Evolutionary conservation across 1,284 basidiomycete genomes (phyloP).

Genomic region (Xanthoconium separans): DNA sequence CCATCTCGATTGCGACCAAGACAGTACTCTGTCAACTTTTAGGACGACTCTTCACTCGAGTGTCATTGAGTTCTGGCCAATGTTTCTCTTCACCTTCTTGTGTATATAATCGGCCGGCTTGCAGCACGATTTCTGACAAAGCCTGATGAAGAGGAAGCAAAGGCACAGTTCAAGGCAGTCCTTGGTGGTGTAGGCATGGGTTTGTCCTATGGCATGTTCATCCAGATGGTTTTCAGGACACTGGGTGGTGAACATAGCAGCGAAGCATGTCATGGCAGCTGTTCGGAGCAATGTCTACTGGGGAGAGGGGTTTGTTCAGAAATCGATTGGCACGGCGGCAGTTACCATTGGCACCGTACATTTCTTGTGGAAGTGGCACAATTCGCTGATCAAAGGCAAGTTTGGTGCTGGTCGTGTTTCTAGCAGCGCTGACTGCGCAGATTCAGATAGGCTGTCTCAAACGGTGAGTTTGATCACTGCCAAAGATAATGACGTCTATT

Average conservation of each 20-base stretch:
- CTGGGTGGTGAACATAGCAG: neutral
- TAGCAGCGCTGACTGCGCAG: neutral
- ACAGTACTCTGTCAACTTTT: conserved; percentile 8
- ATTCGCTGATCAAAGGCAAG: conserved; percentile 40
- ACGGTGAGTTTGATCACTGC: neutral
- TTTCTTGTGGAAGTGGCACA: conserved; percentile 46
- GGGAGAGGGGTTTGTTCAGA: neutral
- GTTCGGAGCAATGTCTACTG: too few relatives aligned
- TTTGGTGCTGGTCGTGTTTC: neutral
- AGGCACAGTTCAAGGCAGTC: conserved; percentile 43
- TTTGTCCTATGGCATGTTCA: conserved; percentile 24
- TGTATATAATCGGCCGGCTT: conserved; percentile 36
- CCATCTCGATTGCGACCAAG: neutral
- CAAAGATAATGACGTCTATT: conserved; percentile 36
- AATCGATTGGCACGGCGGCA: neutral
- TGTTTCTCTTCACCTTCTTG: conserved; percentile 32
- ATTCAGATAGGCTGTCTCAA: conserved; percentile 3
- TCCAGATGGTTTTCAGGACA: neutral
- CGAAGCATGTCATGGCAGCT: neutral
- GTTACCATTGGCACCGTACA: neutral
- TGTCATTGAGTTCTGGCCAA: conserved; percentile 13
- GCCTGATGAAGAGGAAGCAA: conserved; percentile 41
- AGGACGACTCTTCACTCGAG: conserved; percentile 8
- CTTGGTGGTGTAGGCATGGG: conserved; percentile 40
- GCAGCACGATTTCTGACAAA: conserved; percentile 32